Evolutionary conservation across 768 basidiomycete genomes (phyloP).

Genomic region (Amanita pseudoporphyria): DNA sequence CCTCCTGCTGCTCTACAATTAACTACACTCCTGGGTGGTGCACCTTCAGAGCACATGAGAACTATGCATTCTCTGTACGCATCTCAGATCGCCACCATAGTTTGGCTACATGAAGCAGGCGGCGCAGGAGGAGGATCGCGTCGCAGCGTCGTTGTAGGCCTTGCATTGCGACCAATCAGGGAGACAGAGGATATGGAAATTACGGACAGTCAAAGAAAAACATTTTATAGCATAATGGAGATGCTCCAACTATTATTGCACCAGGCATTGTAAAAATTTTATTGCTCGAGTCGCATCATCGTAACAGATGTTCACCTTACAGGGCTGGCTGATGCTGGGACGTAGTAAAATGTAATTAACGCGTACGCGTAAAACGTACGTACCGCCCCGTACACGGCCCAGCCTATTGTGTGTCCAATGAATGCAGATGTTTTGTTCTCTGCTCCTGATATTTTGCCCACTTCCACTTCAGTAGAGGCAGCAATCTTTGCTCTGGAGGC

Average conservation of each 20-base stretch:
- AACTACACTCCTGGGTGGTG: conserved; percentile 68
- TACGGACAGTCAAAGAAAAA: conserved; percentile 29
- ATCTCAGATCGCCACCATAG: conserved; percentile 76
- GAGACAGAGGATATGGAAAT: conserved; percentile 14
- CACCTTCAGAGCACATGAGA: conserved; percentile 57
- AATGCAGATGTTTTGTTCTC: conserved; percentile 25
- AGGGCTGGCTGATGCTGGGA: background rate
- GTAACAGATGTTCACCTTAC: background rate
- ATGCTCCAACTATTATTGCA: conserved; percentile 30
- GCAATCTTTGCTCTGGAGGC: conserved; percentile 43
- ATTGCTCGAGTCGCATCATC: background rate
- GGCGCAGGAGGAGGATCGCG: conserved; percentile 31
- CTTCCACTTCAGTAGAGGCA: conserved; percentile 57
- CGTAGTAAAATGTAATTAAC: too few species aligned
- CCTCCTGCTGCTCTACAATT: conserved; percentile 70
- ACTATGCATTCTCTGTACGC: conserved; percentile 75
- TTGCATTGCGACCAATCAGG: conserved; percentile 42
- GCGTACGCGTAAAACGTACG: too few species aligned
- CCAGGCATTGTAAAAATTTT: background rate
- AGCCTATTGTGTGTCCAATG: conserved; percentile 30
- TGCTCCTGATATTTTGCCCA: conserved; percentile 36
- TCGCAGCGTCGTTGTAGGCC: conserved; percentile 62
- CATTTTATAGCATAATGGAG: conserved; percentile 43
- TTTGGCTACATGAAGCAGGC: conserved; percentile 54
- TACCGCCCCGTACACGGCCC: background rate